Base-by-base conservation (phyloP, 495 filamentous ascomycete species). In the Cryomyces antarcticus region DNA sequence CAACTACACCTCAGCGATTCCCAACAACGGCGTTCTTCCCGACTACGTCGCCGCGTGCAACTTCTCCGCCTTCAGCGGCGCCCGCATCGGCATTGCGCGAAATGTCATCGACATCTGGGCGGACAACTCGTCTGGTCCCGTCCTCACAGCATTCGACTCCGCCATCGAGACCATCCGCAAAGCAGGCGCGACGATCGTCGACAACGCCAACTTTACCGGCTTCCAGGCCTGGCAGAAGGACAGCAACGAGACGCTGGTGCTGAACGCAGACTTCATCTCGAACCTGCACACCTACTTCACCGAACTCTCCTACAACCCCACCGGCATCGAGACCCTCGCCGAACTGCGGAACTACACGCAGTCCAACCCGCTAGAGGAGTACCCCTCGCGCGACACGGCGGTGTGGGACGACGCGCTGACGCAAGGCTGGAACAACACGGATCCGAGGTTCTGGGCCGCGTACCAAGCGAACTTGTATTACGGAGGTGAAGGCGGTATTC, bases 1-100 rank as follows among this genome's bases (percentile, higher is more conserved):
- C 54, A 72, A 72, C 47, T 72, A 71, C 55, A 73, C 70, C 0
- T 59, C 59, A 31, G 65, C 66, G n/a, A 63, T 62, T 38, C 70
- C 70, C 1, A 63, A 61, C 44, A 52, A 51, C n/a, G 48, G 54
- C 30, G 48, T 41, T 0, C 44, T 62, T 6, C 67, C 70, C 0
- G 57, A 72, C 44, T 73, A 73, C 48, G 60, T 67, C 6, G 63
- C 56, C 11, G 67, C 69, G 0, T 73, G 69, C 57, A 59, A 67
- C 31, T 51, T 61, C 27, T 57, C 57, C 31, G 61, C 63, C 5
- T 52, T 74, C 4, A 42, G 52, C 11, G 70, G 70, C 6, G 63
- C 62, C 35, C 58, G 68, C 24, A 68, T 74, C 37, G 70, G 70
- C 27, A 58, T 74, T 24, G 65, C 70, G 6, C 56, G 62, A 28